These are phyloP conservation scores for Rhododendron griersonianum DNA, from an alignment of 148 eudicot genomes.

Conservation along the genomic window DNA sequence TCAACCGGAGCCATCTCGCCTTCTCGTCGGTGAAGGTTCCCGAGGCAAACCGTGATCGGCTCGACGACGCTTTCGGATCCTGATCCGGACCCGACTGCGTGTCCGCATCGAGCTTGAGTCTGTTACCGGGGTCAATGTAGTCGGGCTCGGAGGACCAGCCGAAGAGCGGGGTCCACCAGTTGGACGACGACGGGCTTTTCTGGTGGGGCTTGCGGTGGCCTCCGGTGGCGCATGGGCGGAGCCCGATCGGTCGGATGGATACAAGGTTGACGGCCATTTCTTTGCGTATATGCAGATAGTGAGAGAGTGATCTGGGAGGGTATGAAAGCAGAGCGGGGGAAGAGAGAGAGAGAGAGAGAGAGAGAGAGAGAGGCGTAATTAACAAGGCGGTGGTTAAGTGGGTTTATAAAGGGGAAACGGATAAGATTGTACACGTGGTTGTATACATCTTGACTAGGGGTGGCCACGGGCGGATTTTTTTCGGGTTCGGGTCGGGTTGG, in stretches of 20 bases:
- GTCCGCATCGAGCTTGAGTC: background rate
- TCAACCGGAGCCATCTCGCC: slow-evolving; percentile 37
- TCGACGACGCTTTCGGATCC: background rate
- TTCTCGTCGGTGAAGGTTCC: slow-evolving; percentile 41
- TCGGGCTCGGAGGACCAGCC: no score
- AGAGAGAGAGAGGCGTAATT: background rate
- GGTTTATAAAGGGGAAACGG: background rate
- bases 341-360: slow-evolving; percentile 3
- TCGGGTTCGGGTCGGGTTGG: no score
- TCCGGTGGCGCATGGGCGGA: background rate
- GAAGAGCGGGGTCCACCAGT: no score
- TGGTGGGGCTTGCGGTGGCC: background rate
- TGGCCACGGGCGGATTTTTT: no score
- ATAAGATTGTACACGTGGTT: background rate
- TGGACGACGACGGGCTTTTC: background rate
- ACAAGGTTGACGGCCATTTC: slow-evolving; percentile 16
- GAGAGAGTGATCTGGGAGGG: no score
- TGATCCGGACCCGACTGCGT: background rate
- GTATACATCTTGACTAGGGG: background rate
- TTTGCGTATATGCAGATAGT: background rate
- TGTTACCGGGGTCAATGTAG: no score
- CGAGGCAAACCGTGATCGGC: slow-evolving; percentile 17
- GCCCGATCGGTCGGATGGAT: slow-evolving; percentile 6
- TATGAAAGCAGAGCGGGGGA: background rate
- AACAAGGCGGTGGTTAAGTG: background rate